phyloP scores from a whole-genome alignment of 208 protist genomes.

The Angomonas deanei region DNA sequence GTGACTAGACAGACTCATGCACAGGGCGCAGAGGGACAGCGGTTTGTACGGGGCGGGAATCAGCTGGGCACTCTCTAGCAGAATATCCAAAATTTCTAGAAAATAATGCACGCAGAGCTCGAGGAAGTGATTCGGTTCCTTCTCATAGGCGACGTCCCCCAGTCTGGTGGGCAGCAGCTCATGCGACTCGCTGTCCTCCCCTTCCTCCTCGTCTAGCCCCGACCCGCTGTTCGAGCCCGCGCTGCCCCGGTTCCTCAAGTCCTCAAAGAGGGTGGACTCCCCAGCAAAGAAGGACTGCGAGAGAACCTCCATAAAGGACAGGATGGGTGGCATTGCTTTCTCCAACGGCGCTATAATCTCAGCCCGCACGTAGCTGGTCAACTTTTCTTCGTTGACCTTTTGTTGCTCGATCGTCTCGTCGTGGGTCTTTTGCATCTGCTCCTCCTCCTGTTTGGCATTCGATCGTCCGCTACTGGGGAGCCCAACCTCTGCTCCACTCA shows the following conservation, averaged over 20 bases:
- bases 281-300: not conserved
- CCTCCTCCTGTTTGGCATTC: not conserved
- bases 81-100: conserved; percentile 45
- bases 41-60: conserved; percentile 32
- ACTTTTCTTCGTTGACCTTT: not conserved
- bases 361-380: not conserved
- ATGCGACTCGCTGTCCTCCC: conserved; percentile 2
- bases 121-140: conserved; percentile 25
- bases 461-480: no score
- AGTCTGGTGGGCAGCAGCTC: not conserved
- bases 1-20: not conserved
- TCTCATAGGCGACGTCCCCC: conserved; percentile 6
- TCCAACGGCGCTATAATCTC: not conserved
- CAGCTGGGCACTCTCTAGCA: conserved; percentile 27
- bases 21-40: conserved; percentile 7
- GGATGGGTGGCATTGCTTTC: not conserved
- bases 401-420: not conserved
- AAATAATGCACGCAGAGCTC: conserved; percentile 62
- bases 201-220: not conserved
- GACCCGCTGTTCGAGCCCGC: not conserved
- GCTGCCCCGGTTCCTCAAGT: not conserved
- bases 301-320: conserved; percentile 10
- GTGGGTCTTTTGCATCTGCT: not conserved
- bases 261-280: not conserved
- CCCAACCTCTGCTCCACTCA: no score